Base-by-base conservation (phyloP, 139 green algal genomes). In the Helicosporidium sp. region DNA sequence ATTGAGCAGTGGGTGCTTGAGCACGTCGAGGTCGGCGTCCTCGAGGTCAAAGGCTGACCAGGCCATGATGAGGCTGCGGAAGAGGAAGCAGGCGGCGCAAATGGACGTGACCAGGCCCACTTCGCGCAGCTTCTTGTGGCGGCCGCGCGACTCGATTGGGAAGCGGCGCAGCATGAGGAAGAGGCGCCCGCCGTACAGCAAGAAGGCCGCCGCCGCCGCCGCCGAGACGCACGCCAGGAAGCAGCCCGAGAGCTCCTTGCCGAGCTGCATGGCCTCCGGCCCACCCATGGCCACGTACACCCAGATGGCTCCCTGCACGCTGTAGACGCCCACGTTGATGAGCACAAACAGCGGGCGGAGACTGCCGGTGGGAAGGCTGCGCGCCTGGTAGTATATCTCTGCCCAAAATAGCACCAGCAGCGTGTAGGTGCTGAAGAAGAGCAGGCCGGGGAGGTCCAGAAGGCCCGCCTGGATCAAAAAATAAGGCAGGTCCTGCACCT, bases 361-460 rank as follows among this genome's bases (percentile, higher is more conserved):
- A 0, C 59, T 62, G 13, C 52, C 55, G 3, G 73, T 88, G 15
- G 87, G 76, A 57, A 89, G 69, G 49, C 59, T 79, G 29, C 77
- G 68, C 0, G 85, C 87, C 54, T 98, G 88, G 51, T 95, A 83
- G 59, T 94, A 98, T 36, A 98, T 98, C 60, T 98, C 88, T 15
- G 86, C 87, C 84, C 84, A 98, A 51, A 98, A 98, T 19, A 97
- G 74, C 34, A 97, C 80, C 33, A 97, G 72, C 40, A 96, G 68
- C 0, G 85, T 96, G 76, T 95, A 97, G 7, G 88, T 96, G 18
- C 80, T 87, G 68, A 95, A 95, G 68, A 94, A 97, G 20, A 97
- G 65, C 43, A 96, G 69, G 31, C 85, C 76, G 46, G 78, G 77
- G 20, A 91, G 52, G 60, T 96, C 87, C 7, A 94, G 66, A 7